phyloP scores from a whole-genome alignment of 768 basidiomycete species.

The Gloeopeniophorella convolvens region DNA sequence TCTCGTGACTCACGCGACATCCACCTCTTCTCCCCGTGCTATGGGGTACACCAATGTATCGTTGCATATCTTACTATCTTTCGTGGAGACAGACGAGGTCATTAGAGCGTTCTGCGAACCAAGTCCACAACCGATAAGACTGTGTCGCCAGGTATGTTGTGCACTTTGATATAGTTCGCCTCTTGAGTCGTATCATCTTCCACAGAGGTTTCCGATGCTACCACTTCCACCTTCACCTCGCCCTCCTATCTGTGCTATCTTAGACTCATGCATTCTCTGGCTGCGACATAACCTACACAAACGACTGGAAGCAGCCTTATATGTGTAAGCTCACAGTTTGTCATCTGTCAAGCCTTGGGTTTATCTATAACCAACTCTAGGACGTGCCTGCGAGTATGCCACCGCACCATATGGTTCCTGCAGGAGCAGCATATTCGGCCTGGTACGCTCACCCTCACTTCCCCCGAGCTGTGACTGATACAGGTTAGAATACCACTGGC shows the following conservation, averaged over 20 bases:
- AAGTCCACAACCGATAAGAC: constrained; percentile 36
- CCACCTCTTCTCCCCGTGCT: constrained; percentile 49
- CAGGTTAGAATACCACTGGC: constrained; percentile 55
- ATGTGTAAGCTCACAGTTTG: constrained; percentile 51
- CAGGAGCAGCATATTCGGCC: constrained; percentile 47
- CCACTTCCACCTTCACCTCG: constrained; percentile 34
- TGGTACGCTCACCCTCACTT: constrained; percentile 33
- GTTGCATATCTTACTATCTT: constrained; percentile 44
- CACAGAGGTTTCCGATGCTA: constrained; percentile 47
- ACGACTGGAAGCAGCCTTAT: constrained; percentile 49
- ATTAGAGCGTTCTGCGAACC: constrained; percentile 42
- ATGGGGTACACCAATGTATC: constrained; percentile 56
- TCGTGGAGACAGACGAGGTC: constrained; percentile 44
- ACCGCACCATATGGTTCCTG: constrained; percentile 52
- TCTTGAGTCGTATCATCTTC: not conserved
- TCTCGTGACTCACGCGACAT: constrained; percentile 60
- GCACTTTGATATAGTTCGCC: not conserved
- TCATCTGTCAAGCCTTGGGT: no score
- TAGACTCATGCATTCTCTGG: constrained; percentile 69
- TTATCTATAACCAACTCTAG: no score
- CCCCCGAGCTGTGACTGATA: not conserved
- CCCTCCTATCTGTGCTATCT: constrained; percentile 47
- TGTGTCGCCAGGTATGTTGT: constrained; percentile 55
- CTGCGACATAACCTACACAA: constrained; percentile 65
- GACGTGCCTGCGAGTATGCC: constrained; percentile 48